phyloP scores from a whole-genome alignment of 768 basidiomycete genomes.

The Lactarius hengduanensis region DNA sequence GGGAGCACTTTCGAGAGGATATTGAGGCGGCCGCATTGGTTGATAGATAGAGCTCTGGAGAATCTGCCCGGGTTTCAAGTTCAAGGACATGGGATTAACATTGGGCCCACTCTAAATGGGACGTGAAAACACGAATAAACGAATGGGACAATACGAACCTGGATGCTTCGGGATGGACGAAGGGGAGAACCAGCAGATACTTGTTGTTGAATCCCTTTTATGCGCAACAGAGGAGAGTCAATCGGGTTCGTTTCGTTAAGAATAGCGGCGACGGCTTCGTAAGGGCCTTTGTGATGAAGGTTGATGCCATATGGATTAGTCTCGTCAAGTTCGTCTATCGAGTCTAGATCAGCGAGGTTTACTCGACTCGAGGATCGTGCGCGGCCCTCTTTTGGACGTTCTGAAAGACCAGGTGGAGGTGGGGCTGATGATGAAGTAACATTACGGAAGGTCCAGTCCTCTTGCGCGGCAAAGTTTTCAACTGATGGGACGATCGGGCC shows the following conservation, averaged over 20 bases:
- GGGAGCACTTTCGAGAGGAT: constrained; percentile 20
- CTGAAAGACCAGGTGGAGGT: constrained; percentile 16
- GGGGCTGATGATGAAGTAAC: constrained; percentile 7
- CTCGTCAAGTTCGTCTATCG: constrained; percentile 78
- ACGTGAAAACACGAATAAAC: constrained; percentile 9
- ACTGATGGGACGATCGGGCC: neutral
- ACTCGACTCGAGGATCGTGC: constrained; percentile 34
- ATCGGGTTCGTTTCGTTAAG: constrained; percentile 22
- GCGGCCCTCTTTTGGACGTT: constrained; percentile 30
- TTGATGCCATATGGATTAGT: constrained; percentile 62
- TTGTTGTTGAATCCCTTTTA: constrained; percentile 18
- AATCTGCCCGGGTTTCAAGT: constrained; percentile 37
- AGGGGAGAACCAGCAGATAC: constrained; percentile 4
- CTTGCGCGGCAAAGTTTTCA: neutral
- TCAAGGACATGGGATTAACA: constrained; percentile 31
- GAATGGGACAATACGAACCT: constrained; percentile 14
- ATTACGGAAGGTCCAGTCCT: constrained; percentile 1
- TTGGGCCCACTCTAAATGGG: constrained; percentile 16
- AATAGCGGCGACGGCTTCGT: constrained; percentile 52
- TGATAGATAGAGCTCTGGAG: constrained; percentile 31
- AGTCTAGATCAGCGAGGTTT: constrained; percentile 48
- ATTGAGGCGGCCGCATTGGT: constrained; percentile 16
- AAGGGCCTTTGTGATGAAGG: constrained; percentile 73
- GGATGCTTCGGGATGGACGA: constrained; percentile 5
- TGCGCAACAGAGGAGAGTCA: constrained; percentile 20